Evolutionary conservation across 768 basidiomycete genomes (phyloP).

Genomic region (Lactifluus volemus): DNA sequence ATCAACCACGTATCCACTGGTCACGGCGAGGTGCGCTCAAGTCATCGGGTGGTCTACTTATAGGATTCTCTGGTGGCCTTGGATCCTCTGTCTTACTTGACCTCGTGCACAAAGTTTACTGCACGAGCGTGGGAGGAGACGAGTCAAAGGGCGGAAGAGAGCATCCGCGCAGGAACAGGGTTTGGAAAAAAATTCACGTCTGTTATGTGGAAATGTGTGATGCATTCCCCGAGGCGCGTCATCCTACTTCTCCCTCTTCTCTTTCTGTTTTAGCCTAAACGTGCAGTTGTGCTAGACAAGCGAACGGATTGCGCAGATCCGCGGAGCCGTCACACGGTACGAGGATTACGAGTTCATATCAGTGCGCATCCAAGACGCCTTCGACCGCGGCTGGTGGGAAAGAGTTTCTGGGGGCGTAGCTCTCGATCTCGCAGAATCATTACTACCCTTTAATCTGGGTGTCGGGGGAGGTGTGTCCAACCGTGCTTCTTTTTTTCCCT

Average conservation of each 20-base stretch:
- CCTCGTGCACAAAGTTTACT: constrained; percentile 53
- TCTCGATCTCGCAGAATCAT: constrained; percentile 11
- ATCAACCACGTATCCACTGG: constrained; percentile 50
- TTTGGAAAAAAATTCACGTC: constrained; percentile 54
- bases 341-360: constrained; percentile 48
- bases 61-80: constrained; percentile 74
- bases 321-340: constrained; percentile 38
- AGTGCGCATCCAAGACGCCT: constrained; percentile 65
- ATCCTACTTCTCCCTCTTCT: background rate
- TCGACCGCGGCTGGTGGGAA: constrained; percentile 61
- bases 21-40: constrained; percentile 51
- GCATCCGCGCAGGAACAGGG: constrained; percentile 52
- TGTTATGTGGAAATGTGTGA: constrained; percentile 65
- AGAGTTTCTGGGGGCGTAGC: constrained; percentile 30
- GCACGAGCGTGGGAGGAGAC: constrained; percentile 27
- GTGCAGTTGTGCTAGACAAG: constrained; percentile 32
- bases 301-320: constrained; percentile 48
- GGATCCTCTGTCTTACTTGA: constrained; percentile 69
- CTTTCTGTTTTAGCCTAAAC: background rate
- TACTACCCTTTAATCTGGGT: constrained; percentile 39
- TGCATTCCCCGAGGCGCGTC: constrained; percentile 52
- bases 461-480: constrained; percentile 38
- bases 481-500: background rate
- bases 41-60: constrained; percentile 56
- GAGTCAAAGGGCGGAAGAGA: constrained; percentile 45